These are phyloP conservation scores for Ormosia emarginata DNA, from an alignment of 306 rosid genomes.

Conservation along the genomic window DNA sequence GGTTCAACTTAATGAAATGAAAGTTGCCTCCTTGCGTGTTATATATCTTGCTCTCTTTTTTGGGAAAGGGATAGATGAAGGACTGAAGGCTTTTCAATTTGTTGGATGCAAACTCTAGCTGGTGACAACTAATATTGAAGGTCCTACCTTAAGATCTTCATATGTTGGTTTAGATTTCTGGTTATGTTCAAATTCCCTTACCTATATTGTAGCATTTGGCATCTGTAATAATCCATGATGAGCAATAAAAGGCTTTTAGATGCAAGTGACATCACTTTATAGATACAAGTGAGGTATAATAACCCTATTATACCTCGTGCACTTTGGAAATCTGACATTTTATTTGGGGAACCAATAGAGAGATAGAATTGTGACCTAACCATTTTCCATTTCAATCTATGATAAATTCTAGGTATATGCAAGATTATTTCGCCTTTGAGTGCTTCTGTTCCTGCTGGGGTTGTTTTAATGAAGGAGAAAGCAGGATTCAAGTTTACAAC, in stretches of 20 bases:
- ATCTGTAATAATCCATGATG: background rate
- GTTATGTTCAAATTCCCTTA: background rate
- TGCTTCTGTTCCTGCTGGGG: constrained; percentile 96
- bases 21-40: background rate
- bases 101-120: background rate
- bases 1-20: background rate
- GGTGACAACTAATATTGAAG: background rate
- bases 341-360: background rate
- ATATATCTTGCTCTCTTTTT: background rate
- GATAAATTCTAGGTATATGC: constrained; percentile 70
- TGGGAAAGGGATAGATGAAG: background rate
- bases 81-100: background rate
- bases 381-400: background rate
- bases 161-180: background rate
- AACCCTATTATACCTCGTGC: background rate
- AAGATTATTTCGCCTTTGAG: constrained; percentile 86
- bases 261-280: background rate
- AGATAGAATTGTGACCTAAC: background rate
- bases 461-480: constrained; percentile 86
- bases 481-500: constrained; percentile 93
- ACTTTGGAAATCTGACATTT: background rate
- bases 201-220: background rate
- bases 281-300: background rate
- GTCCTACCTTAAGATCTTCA: background rate
- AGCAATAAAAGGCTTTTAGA: background rate